Conservation (phyloP, 192 early-diverging fungal genomes). For the Mycoemilia scoparia region DNA sequence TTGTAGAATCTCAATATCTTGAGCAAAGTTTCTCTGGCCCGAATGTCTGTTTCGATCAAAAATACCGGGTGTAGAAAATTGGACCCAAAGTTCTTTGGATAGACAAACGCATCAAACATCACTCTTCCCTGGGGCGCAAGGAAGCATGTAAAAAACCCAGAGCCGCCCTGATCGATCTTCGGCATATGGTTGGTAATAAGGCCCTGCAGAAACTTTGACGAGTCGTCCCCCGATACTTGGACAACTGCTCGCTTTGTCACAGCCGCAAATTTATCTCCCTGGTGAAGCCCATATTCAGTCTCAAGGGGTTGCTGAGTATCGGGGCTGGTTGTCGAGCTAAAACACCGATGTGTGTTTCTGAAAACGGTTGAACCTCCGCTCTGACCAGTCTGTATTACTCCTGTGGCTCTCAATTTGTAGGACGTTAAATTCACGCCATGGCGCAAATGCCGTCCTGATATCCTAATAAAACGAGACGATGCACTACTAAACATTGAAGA, state of each 20-base stretch:
- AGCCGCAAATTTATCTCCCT: conserved; percentile 23
- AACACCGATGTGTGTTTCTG: no score
- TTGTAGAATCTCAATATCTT: conserved; percentile 57
- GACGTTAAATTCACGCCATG: no score
- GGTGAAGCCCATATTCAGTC: no score
- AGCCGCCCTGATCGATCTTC: conserved; percentile 42
- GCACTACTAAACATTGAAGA: no score
- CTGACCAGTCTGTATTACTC: no score
- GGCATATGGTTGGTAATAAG: conserved; percentile 79
- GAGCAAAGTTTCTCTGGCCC: conserved; percentile 27
- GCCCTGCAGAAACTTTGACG: conserved; percentile 76
- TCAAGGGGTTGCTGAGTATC: no score
- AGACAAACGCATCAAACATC: conserved; percentile 77
- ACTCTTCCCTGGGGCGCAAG: conserved; percentile 77
- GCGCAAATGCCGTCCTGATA: no score
- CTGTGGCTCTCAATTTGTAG: no score
- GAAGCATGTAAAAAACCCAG: conserved; percentile 65
- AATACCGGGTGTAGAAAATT: conserved; percentile 48
- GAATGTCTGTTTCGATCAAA: conserved; percentile 60
- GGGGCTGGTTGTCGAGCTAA: no score
- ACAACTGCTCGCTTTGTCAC: conserved; percentile 39
- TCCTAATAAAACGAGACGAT: no score
- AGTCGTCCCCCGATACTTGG: conserved; percentile 50
- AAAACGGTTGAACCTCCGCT: no score
- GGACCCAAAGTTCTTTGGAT: conserved; percentile 40